A percentile compares a stretch with the other conserved stretches of the same genome.
These are phyloP conservation scores for Glycyrrhiza uralensis DNA, from an alignment of 306 rosid species.

Conservation along the genomic window DNA sequence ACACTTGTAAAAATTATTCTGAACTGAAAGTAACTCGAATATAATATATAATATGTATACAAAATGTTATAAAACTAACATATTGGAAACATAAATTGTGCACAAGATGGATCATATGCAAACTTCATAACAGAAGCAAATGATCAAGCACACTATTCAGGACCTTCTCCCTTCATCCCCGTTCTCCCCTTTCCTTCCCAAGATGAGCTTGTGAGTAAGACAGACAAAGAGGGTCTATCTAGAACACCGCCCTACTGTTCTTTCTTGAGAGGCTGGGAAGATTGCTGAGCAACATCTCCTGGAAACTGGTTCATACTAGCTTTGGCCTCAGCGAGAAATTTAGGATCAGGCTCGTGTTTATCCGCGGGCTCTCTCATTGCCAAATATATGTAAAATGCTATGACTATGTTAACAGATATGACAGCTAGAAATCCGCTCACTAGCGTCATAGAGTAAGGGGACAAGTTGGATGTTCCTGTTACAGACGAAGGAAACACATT, in stretches of 20 bases:
- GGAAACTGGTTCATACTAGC: slow-evolving; percentile 59
- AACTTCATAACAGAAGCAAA: slow-evolving; percentile 7
- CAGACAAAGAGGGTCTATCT: slow-evolving; percentile 17
- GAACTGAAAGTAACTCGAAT: slow-evolving; percentile 5
- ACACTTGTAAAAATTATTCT: neutral
- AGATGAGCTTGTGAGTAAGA: slow-evolving; percentile 2
- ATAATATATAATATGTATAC: neutral
- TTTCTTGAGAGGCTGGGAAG: slow-evolving; percentile 57
- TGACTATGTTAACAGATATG: slow-evolving; percentile 76
- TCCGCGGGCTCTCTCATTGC: slow-evolving; percentile 85
- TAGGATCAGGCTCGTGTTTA: slow-evolving; percentile 76
- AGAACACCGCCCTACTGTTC: slow-evolving; percentile 43
- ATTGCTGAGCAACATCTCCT: slow-evolving; percentile 34
- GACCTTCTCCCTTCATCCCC: slow-evolving; percentile 38
- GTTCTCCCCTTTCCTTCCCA: neutral
- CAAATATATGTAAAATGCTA: slow-evolving; percentile 72
- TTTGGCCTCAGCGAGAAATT: slow-evolving; percentile 76
- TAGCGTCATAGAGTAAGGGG: slow-evolving; percentile 72
- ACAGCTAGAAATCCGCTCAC: slow-evolving; percentile 91
- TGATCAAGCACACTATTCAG: slow-evolving; percentile 21
- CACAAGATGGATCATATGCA: slow-evolving; percentile 21
- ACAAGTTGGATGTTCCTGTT: slow-evolving; percentile 57
- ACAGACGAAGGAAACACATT: neutral
- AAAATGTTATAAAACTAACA: slow-evolving; percentile 16
- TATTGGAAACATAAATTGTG: slow-evolving; percentile 12